These are phyloP conservation scores for Calocybe indica DNA, from an alignment of 768 basidiomycete genomes.

Conservation along the genomic window DNA sequence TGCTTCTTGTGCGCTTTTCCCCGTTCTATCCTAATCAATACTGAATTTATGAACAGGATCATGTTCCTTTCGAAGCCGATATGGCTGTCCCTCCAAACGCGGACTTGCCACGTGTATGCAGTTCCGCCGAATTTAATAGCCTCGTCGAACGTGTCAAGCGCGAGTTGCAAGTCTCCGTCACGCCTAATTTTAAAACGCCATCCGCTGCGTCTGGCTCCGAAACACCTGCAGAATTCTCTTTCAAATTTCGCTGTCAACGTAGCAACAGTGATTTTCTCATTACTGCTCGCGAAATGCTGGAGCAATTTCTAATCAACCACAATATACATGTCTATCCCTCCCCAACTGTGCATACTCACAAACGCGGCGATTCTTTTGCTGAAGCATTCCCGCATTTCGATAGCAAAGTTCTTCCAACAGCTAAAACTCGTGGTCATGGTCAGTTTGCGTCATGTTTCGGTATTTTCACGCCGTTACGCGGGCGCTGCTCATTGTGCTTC, in stretches of 20 bases:
- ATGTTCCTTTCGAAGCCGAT: slow-evolving; percentile 94
- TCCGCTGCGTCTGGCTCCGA: slow-evolving; percentile 37
- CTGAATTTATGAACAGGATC: slow-evolving; percentile 52
- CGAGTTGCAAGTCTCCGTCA: slow-evolving; percentile 88
- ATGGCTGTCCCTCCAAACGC: slow-evolving; percentile 82
- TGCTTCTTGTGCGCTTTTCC: slow-evolving; percentile 68
- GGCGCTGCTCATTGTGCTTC: background rate
- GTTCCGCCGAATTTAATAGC: slow-evolving; percentile 77
- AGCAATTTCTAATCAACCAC: slow-evolving; percentile 82
- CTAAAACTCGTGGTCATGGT: slow-evolving; percentile 62
- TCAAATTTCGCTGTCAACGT: slow-evolving; percentile 94
- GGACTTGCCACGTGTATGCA: slow-evolving; percentile 71
- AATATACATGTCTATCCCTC: slow-evolving; percentile 81
- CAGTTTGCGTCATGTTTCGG: slow-evolving; percentile 11
- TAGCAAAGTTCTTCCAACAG: slow-evolving; percentile 84
- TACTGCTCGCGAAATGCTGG: slow-evolving; percentile 86
- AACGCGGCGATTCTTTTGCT: slow-evolving; percentile 87
- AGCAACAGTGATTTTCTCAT: slow-evolving; percentile 92
- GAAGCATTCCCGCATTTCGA: slow-evolving; percentile 97
- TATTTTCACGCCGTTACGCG: slow-evolving; percentile 4
- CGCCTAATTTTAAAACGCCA: slow-evolving; percentile 66
- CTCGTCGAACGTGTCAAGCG: slow-evolving; percentile 89
- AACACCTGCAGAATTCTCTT: slow-evolving; percentile 72
- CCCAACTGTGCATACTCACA: slow-evolving; percentile 72
- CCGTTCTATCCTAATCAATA: background rate